A percentile compares a stretch with the other conserved stretches of the same genome.
Evolutionary conservation across 2,329 filamentous ascomycete genomes (phyloP).

Genomic region (Aspergillus amoenus): DNA sequence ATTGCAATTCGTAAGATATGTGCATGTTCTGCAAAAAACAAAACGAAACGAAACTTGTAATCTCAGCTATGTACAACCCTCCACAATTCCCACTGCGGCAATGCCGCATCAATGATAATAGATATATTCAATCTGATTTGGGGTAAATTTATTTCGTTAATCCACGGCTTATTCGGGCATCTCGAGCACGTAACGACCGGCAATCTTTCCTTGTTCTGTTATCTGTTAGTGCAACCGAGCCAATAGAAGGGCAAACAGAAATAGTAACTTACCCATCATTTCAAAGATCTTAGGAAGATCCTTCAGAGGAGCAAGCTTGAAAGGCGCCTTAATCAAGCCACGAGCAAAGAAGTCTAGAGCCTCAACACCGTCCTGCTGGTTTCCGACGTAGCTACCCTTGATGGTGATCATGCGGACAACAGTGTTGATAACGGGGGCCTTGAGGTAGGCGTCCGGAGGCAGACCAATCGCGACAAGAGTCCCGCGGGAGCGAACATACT

Average conservation of each 20-base stretch:
- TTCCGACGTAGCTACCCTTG: conserved; percentile 87
- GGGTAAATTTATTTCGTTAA: too few relatives aligned
- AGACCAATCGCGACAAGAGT: conserved; percentile 83
- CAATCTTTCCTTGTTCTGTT: conserved; percentile 6
- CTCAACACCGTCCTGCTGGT: conserved; percentile 79
- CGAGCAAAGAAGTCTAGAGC: conserved; percentile 82
- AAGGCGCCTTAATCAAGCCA: conserved; percentile 78
- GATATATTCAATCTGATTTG: background rate
- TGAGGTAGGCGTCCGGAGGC: conserved; percentile 63
- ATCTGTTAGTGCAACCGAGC: background rate
- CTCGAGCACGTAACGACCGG: conserved; percentile 6
- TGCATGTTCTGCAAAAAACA: background rate
- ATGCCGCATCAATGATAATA: background rate
- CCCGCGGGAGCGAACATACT: conserved; percentile 77
- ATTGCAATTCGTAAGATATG: background rate
- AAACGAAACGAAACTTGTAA: background rate
- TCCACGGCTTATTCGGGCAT: conserved; percentile 1
- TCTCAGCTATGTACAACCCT: background rate
- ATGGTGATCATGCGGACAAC: conserved; percentile 86
- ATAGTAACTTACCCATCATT: conserved; percentile 51
- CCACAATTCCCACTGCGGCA: background rate
- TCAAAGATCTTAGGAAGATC: conserved; percentile 76
- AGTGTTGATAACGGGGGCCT: conserved; percentile 79
- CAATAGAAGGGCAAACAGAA: background rate
- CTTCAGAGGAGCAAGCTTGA: conserved; percentile 75